Conservation (phyloP, 495 filamentous ascomycete genomes). For the Mycothermus thermophilus region DNA sequence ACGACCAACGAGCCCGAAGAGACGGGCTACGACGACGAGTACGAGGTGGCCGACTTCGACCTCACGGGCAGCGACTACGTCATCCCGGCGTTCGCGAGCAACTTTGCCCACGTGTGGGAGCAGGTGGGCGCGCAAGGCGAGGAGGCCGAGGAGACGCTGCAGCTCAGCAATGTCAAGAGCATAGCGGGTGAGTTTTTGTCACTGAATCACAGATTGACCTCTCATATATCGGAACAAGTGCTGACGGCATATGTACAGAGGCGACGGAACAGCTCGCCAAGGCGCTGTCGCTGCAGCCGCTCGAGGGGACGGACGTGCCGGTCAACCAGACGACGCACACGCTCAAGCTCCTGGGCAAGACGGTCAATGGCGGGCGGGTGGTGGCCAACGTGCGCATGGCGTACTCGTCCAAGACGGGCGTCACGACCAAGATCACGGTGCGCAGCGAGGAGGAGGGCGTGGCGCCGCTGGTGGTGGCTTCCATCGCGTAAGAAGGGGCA, state of each 20-base stretch:
- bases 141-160: conserved; percentile 81
- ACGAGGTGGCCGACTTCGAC: conserved; percentile 90
- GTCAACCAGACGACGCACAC: conserved; percentile 82
- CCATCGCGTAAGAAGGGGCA: conserved; percentile 65
- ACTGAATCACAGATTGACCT: neutral
- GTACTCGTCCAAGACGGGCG: conserved; percentile 77
- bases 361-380: conserved; percentile 77
- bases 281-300: conserved; percentile 75
- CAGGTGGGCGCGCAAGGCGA: conserved; percentile 79
- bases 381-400: conserved; percentile 86
- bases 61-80: conserved; percentile 86
- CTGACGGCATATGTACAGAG: conserved; percentile 53
- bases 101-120: conserved; percentile 96
- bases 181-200: conserved; percentile 60
- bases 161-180: conserved; percentile 77
- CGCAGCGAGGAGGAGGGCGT: conserved; percentile 87
- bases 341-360: conserved; percentile 92
- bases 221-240: neutral
- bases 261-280: conserved; percentile 84
- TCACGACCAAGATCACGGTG: conserved; percentile 86
- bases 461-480: conserved; percentile 68
- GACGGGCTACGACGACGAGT: conserved; percentile 88
- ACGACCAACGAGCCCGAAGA: conserved; percentile 89
- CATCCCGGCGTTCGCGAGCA: conserved; percentile 80
- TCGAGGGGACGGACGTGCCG: conserved; percentile 85